Evolutionary conservation across 176 grass and related monocot genomes (phyloP).

Genomic region (Avena atlantica): DNA sequence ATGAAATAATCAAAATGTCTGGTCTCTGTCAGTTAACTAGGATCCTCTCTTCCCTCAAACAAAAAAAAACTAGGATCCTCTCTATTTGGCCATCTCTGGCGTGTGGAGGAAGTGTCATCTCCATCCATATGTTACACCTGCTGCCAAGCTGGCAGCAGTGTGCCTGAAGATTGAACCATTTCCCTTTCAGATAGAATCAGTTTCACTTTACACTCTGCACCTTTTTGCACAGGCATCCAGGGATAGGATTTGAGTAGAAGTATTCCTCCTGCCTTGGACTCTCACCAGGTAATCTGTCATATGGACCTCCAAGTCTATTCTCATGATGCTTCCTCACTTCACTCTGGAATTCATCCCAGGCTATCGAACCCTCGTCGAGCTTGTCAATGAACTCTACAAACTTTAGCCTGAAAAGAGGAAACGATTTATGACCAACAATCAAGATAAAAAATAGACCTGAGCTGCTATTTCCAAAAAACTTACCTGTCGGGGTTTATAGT

Average conservation of each 20-base stretch:
- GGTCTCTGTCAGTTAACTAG: constrained; percentile 35
- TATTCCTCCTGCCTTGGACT: constrained; percentile 64
- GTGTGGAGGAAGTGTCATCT: constrained; percentile 35
- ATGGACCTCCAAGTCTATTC: constrained; percentile 66
- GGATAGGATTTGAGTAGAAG: constrained; percentile 76
- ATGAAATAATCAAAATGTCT: constrained; percentile 46
- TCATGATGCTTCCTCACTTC: constrained; percentile 56
- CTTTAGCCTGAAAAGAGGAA: constrained; percentile 50
- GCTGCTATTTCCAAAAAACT: neutral
- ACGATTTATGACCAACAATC: neutral
- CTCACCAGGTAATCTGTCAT: constrained; percentile 53
- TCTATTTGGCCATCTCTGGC: constrained; percentile 8
- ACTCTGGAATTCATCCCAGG: constrained; percentile 56
- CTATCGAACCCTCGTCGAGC: constrained; percentile 49
- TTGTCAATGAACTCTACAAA: constrained; percentile 71
- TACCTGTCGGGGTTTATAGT: constrained; percentile 85
- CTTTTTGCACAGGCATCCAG: constrained; percentile 67
- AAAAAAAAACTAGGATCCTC: neutral
- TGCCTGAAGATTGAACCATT: constrained; percentile 29
- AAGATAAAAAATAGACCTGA: neutral
- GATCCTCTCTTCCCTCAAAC: neutral
- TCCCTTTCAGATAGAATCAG: neutral
- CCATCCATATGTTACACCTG: constrained; percentile 28
- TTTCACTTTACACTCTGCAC: constrained; percentile 42
- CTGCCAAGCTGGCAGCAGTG: constrained; percentile 9